Evolutionary conservation across 2,329 filamentous ascomycete genomes (phyloP).

Genomic region (Phialophora tarda): DNA sequence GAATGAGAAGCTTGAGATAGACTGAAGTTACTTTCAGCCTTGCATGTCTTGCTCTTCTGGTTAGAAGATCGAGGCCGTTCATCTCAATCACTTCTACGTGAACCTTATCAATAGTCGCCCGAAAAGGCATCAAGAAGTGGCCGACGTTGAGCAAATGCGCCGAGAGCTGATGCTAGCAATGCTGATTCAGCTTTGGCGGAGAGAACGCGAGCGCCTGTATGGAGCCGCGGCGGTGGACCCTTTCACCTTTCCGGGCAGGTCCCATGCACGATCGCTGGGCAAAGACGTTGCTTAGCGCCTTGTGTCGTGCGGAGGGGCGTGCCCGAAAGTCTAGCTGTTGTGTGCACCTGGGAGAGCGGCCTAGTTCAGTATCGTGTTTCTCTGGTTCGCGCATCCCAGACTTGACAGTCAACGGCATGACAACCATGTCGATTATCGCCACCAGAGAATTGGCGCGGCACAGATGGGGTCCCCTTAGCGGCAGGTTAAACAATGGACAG

Average conservation of each 20-base stretch:
- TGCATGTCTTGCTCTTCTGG: conserved; percentile 15
- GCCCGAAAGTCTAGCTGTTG: not conserved
- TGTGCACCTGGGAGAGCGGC: conserved; percentile 4
- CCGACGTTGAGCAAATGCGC: not conserved
- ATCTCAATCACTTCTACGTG: not conserved
- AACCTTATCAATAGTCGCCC: not conserved
- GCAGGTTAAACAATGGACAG: not conserved
- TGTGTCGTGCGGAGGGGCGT: not conserved
- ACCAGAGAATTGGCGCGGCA: not conserved
- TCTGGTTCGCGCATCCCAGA: conserved; percentile 11
- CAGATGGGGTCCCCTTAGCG: conserved; percentile 5
- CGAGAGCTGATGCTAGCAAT: conserved; percentile 6
- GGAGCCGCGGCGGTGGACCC: not conserved
- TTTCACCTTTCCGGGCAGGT: conserved; percentile 8
- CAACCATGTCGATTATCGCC: conserved; percentile 5
- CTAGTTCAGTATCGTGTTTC: conserved; percentile 12
- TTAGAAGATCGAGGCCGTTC: not conserved
- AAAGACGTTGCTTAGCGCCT: not conserved
- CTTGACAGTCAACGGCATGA: conserved; percentile 2
- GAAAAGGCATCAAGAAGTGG: conserved; percentile 11
- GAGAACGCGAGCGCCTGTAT: not conserved
- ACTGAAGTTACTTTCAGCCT: conserved; percentile 10
- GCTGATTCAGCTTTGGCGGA: conserved; percentile 16
- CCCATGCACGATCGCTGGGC: not conserved
- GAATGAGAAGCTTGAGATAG: not conserved